Conservation (phyloP, 768 basidiomycete genomes). For the Serpula lacrymans region DNA sequence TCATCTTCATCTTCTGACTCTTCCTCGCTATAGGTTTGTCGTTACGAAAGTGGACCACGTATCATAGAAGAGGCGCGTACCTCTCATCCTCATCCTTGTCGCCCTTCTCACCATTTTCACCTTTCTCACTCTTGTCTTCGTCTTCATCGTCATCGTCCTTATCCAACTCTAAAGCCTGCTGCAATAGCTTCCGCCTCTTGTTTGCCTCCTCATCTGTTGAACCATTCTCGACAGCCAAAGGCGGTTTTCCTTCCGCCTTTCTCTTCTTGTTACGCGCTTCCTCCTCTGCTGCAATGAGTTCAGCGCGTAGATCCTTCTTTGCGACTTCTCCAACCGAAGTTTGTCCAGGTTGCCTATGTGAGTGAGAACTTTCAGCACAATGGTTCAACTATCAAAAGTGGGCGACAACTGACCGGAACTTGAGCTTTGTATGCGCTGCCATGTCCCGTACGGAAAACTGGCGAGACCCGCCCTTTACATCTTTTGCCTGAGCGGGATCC, state of each 20-base stretch:
- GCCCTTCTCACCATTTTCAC: conserved; percentile 34
- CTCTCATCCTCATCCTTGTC: conserved; percentile 55
- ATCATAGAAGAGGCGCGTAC: conserved; percentile 24
- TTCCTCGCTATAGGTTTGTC: conserved; percentile 36
- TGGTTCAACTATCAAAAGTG: neutral
- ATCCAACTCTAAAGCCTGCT: conserved; percentile 84
- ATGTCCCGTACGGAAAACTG: conserved; percentile 93
- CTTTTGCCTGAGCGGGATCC: conserved; percentile 93
- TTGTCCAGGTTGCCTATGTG: conserved; percentile 80
- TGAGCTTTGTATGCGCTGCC: conserved; percentile 95
- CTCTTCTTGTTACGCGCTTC: conserved; percentile 87
- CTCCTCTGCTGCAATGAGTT: conserved; percentile 82
- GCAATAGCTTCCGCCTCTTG: conserved; percentile 84
- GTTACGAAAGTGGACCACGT: neutral
- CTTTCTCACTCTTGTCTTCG: conserved; percentile 36
- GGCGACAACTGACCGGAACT: conserved; percentile 73
- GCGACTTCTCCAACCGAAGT: conserved; percentile 75
- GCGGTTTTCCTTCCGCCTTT: conserved; percentile 74
- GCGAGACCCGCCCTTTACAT: conserved; percentile 88
- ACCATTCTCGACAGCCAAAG: conserved; percentile 31
- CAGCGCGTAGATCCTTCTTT: conserved; percentile 76
- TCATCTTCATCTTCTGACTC: conserved; percentile 73
- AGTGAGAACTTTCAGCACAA: neutral
- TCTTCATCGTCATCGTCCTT: conserved; percentile 85
- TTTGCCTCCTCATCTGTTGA: conserved; percentile 63